These are phyloP conservation scores for Apodospora peruviana DNA, from an alignment of 495 filamentous ascomycete species.

Conservation along the genomic window DNA sequence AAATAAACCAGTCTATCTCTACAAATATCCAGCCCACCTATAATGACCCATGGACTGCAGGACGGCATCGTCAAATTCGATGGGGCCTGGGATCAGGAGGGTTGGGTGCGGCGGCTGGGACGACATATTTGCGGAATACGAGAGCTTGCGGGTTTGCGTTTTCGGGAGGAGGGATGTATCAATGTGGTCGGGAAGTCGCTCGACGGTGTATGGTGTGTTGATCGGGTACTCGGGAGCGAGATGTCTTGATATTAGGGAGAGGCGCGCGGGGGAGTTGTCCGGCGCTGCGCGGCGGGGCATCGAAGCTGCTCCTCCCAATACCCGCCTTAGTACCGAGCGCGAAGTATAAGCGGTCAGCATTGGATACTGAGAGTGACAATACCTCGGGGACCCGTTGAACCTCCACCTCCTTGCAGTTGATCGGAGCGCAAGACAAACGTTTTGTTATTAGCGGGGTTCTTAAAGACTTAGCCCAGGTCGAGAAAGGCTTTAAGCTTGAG, in stretches of 20 bases:
- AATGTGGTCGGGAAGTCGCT: slow-evolving; percentile 56
- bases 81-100: slow-evolving; percentile 90
- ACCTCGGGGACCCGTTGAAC: slow-evolving; percentile 20
- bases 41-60: slow-evolving; percentile 93
- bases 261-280: slow-evolving; percentile 60
- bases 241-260: slow-evolving; percentile 79
- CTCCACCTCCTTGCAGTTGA: not conserved
- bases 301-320: slow-evolving; percentile 20
- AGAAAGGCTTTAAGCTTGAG: no score
- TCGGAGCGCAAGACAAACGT: not conserved
- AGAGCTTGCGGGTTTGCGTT: slow-evolving; percentile 29
- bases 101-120: slow-evolving; percentile 73
- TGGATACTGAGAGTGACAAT: not conserved
- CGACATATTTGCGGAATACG: slow-evolving; percentile 57
- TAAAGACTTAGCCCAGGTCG: no score
- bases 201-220: slow-evolving; percentile 45
- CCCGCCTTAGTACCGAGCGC: slow-evolving; percentile 22
- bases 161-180: slow-evolving; percentile 25
- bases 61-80: slow-evolving; percentile 98
- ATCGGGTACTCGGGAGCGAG: slow-evolving; percentile 49
- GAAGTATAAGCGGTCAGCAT: slow-evolving; percentile 8
- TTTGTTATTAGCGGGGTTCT: not conserved
- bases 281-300: slow-evolving; percentile 42
- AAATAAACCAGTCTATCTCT: not conserved
- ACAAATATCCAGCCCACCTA: slow-evolving; percentile 50